Conservation (phyloP, 495 filamentous ascomycete genomes). For the Copromyces sp. region DNA sequence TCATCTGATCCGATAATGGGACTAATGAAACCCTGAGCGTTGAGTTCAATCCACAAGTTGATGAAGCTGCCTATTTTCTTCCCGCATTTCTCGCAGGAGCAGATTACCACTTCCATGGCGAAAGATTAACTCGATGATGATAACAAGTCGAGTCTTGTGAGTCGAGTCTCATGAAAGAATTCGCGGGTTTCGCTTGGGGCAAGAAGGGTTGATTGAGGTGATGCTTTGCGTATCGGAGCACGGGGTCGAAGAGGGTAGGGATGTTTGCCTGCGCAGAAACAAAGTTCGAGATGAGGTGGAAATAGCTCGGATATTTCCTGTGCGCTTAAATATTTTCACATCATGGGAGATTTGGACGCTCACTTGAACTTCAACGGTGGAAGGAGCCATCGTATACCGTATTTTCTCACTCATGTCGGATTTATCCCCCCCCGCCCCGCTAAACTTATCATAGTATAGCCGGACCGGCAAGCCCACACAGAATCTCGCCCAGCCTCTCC, state of each 20-base stretch:
- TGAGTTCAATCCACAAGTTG: conserved; percentile 37
- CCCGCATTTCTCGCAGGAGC: conserved; percentile 31
- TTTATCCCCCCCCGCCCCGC: too few relatives aligned
- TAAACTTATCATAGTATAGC: too few relatives aligned
- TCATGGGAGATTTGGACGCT: background rate
- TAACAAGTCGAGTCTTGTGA: background rate
- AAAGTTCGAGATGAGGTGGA: background rate
- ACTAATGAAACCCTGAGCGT: conserved; percentile 25
- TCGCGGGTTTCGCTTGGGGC: background rate
- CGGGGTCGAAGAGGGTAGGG: background rate
- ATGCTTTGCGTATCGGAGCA: background rate
- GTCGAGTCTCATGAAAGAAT: background rate
- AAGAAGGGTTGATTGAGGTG: background rate
- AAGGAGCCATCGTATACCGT: background rate
- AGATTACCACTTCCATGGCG: conserved; percentile 24
- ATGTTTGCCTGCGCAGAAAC: background rate
- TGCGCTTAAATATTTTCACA: background rate
- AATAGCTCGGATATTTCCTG: fast-evolving
- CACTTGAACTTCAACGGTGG: background rate
- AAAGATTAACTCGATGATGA: background rate
- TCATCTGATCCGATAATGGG: conserved; percentile 22
- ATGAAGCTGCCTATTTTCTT: conserved; percentile 23
- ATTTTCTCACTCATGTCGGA: too few relatives aligned
- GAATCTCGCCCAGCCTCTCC: too few relatives aligned
- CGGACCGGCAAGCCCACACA: too few relatives aligned